Evolutionary conservation across 805 yeast species (phyloP).

Genomic region (Ogataea neopini): DNA sequence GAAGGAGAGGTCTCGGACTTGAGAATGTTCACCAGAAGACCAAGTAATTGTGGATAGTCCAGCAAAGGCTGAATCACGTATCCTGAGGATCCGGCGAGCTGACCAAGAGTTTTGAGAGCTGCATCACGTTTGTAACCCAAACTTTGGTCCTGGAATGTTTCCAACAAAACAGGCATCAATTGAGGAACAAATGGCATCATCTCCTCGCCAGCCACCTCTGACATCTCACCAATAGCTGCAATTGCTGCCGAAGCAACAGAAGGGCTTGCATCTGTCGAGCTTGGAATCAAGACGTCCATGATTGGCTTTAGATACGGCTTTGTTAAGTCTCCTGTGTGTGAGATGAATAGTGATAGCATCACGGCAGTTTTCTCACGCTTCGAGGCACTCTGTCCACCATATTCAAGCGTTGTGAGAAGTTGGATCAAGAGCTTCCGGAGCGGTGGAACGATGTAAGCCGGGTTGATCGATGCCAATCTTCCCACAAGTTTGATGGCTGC

Average conservation of each 20-base stretch:
- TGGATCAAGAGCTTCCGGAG: constrained; percentile 84
- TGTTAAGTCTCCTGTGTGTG: constrained; percentile 78
- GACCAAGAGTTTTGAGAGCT: constrained; percentile 85
- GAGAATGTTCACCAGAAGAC: constrained; percentile 76
- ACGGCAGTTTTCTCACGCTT: constrained; percentile 87
- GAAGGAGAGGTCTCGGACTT: constrained; percentile 75
- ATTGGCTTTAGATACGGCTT: constrained; percentile 90
- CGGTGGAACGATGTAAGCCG: constrained; percentile 95
- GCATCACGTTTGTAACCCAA: constrained; percentile 87
- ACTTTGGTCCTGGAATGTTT: constrained; percentile 89
- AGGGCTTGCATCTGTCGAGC: constrained; percentile 68
- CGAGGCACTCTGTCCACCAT: constrained; percentile 66
- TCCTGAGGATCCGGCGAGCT: constrained; percentile 86
- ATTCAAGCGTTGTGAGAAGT: constrained; percentile 79
- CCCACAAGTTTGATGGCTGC: constrained; percentile 81
- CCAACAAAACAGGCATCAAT: constrained; percentile 84
- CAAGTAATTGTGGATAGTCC: constrained; percentile 87
- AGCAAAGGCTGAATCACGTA: constrained; percentile 91
- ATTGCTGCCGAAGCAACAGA: constrained; percentile 87
- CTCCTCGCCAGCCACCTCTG: constrained; percentile 86
- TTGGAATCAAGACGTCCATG: constrained; percentile 79
- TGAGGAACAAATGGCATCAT: constrained; percentile 69
- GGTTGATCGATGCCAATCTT: constrained; percentile 79
- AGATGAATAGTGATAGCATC: constrained; percentile 68
- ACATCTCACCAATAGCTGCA: constrained; percentile 82